Evolutionary conservation across 2,329 filamentous ascomycete species (phyloP).

Genomic region (Claviceps fusiformis): DNA sequence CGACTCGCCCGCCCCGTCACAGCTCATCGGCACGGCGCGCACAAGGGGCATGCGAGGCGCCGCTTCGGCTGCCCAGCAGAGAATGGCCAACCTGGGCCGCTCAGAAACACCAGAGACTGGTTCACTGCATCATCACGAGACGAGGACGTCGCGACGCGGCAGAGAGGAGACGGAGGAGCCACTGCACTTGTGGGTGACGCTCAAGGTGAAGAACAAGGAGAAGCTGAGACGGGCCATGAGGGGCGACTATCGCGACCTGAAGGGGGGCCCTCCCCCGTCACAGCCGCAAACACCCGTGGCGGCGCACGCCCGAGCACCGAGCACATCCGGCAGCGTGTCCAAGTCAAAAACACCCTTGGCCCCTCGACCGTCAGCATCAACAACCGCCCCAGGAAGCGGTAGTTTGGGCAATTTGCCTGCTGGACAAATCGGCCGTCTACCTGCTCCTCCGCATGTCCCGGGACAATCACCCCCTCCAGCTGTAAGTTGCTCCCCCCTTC

Average conservation of each 20-base stretch:
- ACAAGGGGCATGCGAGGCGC: conserved; percentile 83
- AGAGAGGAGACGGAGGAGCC: conserved; percentile 73
- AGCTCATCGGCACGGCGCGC: conserved; percentile 64
- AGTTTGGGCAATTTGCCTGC: conserved; percentile 27
- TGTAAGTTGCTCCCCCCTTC: conserved; percentile 35
- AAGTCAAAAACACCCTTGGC: conserved; percentile 24
- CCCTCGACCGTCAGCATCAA: conserved; percentile 12
- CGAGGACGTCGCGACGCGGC: conserved; percentile 49
- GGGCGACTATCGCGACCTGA: conserved; percentile 33
- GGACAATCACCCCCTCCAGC: conserved; percentile 41
- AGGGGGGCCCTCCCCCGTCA: conserved; percentile 15
- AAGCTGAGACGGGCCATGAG: conserved; percentile 55
- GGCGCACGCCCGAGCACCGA: conserved; percentile 18
- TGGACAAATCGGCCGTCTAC: conserved; percentile 51
- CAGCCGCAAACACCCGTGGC: conserved; percentile 22
- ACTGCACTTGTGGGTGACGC: conserved; percentile 55
- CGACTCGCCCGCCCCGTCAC: conserved; percentile 70
- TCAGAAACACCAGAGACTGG: conserved; percentile 79
- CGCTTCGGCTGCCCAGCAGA: conserved; percentile 71
- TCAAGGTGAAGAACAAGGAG: conserved; percentile 56
- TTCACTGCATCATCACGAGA: conserved; percentile 52
- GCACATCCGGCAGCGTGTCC: conserved; percentile 14
- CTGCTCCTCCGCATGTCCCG: conserved; percentile 48
- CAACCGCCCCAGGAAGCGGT: conserved; percentile 17
- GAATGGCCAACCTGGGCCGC: conserved; percentile 68